Evolutionary conservation across 2,329 filamentous ascomycete genomes (phyloP).

Genomic region (Celoporthe dispersa): DNA sequence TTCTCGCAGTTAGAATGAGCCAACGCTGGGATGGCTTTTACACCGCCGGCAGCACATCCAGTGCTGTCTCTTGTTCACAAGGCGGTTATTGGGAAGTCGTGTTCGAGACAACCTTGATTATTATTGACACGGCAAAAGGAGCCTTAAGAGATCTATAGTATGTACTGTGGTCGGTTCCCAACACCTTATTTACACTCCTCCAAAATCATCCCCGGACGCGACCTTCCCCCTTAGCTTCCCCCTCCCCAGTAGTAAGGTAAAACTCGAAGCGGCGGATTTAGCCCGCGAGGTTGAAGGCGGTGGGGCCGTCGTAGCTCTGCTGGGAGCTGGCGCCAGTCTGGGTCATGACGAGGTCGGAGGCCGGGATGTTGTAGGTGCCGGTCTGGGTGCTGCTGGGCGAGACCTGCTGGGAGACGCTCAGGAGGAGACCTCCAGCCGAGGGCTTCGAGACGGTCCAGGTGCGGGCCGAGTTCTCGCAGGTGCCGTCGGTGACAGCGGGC

Average conservation of each 20-base stretch:
- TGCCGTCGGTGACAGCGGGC: slow-evolving; percentile 37
- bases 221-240: background rate
- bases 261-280: background rate
- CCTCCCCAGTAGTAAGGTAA: background rate
- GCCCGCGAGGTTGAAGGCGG: slow-evolving; percentile 29
- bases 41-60: background rate
- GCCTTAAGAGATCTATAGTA: background rate
- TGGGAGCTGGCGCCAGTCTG: slow-evolving; percentile 28
- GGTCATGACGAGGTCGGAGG: slow-evolving; percentile 32
- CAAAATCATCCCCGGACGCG: background rate
- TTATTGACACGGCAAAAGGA: background rate
- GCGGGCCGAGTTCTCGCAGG: slow-evolving; percentile 38
- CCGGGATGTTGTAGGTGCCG: slow-evolving; percentile 37
- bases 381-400: slow-evolving; percentile 34
- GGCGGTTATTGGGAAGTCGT: background rate
- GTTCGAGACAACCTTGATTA: background rate
- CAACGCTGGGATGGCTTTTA: background rate
- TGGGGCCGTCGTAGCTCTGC: slow-evolving; percentile 39
- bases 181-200: background rate
- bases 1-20: no score
- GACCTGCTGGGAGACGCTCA: slow-evolving; percentile 38
- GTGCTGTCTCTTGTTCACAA: background rate
- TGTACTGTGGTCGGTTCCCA: background rate
- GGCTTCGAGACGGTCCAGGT: slow-evolving; percentile 36
- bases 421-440: slow-evolving; percentile 33